Conservation (phyloP, 2,329 filamentous ascomycete species). For the Fusarium sp. region DNA sequence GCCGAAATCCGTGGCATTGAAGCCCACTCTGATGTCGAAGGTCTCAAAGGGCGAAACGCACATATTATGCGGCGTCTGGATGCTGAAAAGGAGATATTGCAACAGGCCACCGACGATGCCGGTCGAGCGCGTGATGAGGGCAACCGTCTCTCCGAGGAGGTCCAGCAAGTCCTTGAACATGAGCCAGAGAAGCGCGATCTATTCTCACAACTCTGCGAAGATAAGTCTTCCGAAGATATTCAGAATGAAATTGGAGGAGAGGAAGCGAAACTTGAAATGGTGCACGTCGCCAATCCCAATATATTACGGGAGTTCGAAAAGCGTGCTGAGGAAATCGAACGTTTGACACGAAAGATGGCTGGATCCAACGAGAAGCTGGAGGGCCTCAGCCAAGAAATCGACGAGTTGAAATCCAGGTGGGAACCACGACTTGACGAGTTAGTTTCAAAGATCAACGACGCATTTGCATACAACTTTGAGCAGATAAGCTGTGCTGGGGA, state of each 20-base stretch:
- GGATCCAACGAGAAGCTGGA: slow-evolving; percentile 66
- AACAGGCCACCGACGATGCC: slow-evolving; percentile 53
- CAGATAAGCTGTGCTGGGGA: slow-evolving; percentile 95
- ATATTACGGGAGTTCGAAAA: slow-evolving; percentile 82
- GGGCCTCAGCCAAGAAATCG: slow-evolving; percentile 68
- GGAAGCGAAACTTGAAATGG: slow-evolving; percentile 80
- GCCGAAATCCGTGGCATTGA: slow-evolving; percentile 80
- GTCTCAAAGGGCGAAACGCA: slow-evolving; percentile 73
- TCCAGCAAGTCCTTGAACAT: slow-evolving; percentile 54
- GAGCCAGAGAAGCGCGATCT: slow-evolving; percentile 55
- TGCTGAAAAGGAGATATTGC: slow-evolving; percentile 54
- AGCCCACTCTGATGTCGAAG: slow-evolving; percentile 81
- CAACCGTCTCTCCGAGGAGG: slow-evolving; percentile 48
- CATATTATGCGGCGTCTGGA: slow-evolving; percentile 67
- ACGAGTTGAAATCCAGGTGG: slow-evolving; percentile 77
- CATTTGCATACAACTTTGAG: slow-evolving; percentile 92
- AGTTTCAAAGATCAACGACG: slow-evolving; percentile 84
- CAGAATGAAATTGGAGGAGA: slow-evolving; percentile 80
- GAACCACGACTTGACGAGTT: slow-evolving; percentile 86
- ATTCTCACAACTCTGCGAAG: slow-evolving; percentile 58
- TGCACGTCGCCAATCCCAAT: slow-evolving; percentile 80
- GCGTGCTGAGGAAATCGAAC: slow-evolving; percentile 76
- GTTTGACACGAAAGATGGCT: slow-evolving; percentile 68
- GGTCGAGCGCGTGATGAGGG: slow-evolving; percentile 53
- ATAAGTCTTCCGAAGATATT: slow-evolving; percentile 71